Evolutionary conservation across 148 eudicot genomes (phyloP), one percentile per base, ranked within the genome.

Genomic region (Linanthus parryae): DNA sequence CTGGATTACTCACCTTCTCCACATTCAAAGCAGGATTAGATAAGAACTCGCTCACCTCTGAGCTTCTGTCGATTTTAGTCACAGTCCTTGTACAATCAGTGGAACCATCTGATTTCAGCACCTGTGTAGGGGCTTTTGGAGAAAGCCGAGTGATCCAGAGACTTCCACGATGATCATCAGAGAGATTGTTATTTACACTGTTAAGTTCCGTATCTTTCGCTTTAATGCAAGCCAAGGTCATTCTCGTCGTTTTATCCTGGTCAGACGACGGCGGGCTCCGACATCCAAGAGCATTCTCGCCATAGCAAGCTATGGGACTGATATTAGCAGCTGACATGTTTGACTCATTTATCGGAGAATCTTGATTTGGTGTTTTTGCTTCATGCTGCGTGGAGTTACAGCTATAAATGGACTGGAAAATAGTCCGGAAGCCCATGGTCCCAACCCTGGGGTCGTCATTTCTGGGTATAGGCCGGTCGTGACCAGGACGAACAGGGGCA

Each of bases 141-240:
- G 54, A 62, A 57, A 73, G 55, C 31, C 84, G 72, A 53, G 77
- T 65, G 2, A 82, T 62, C 84, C 84, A 82, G 34, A 65, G 62
- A 52, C 76, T 79, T 31, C 56, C 38, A 21, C 57, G 52, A 27
- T 54, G 54, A 40, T 54, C 59, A n/a, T n/a, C n/a, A n/a, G n/a
- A n/a, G n/a, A n/a, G n/a, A n/a, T n/a, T n/a, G n/a, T n/a, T n/a
- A n/a, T n/a, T n/a, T n/a, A n/a, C n/a, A 38, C 44, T 29, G 39
- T 51, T 53, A 11, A 34, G 40, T 39, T 54, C 62, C 12, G 54
- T 7, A 46, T 42, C 29, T 13, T 19, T 28, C 3, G 7, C 37
- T 31, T 19, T 28, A 38, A n/a, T 31, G 23, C 21, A 41, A 20
- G 36, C 34, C n/a, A 40, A 45, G 15, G 22, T n/a, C n/a, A n/a